Evolutionary conservation across 2,329 filamentous ascomycete genomes (phyloP), one percentile per base, ranked within the genome.

Genomic region (Zarea fungicola): DNA sequence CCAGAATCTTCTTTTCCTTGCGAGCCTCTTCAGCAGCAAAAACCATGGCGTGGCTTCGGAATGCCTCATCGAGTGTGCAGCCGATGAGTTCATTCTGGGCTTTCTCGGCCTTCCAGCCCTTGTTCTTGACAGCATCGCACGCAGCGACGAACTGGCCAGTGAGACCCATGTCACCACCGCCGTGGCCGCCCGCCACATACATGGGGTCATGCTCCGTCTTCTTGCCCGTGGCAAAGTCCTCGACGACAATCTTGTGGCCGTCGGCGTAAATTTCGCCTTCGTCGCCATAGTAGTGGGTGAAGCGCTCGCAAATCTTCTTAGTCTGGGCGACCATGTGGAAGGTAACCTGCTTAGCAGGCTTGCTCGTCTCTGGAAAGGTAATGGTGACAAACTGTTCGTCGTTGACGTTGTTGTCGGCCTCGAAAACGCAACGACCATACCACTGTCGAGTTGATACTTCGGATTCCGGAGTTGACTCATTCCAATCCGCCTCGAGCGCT

Each of bases 261-360:
- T 97, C 90, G 55, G 95, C 93, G 57, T 83, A 81, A 23, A 97
- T 81, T 67, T 97, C 92, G 36, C 92, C 93, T 43, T 81, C 73
- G 0, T 87, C 87, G 42, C 93, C 93, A 67, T 96, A 96, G 40
- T 96, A 81, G 52, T 88, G 75, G 1, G 89, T 90, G 51, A 90
- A 85, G 4, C 93, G 83, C 56, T 95, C 80, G 65, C 92, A 97
- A 56, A 95, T 85, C 62, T 85, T 85, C 61, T 88, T 83, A 0
- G 91, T 95, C 53, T 91, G 88, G 2, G 92, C 90, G 3, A 92
- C 85, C 92, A 97, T 96, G 67, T 97, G 92, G 63, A 97, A 87
- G 2, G 83, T 83, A 1, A 91, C 92, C 14, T 85, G 89, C 70
- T 97, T 97, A 36, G 89, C 81, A 2, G 81, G 81, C 21, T 82